Evolutionary conservation across 345 rosid genomes (phyloP).

Genomic region (Brassica cretica): DNA sequence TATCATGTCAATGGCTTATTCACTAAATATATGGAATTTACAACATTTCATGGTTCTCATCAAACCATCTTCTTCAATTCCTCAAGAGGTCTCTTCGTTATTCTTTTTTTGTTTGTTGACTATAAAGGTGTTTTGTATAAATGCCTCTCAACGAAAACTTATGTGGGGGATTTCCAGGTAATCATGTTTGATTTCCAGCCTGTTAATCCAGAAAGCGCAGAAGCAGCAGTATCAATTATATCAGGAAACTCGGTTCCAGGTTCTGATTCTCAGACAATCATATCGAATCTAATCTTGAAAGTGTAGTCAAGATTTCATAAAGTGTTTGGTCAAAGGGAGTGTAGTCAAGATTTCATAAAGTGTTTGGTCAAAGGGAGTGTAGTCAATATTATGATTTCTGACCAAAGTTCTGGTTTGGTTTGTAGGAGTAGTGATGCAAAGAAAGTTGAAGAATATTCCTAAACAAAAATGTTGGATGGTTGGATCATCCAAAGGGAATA

Average conservation of each 20-base stretch:
- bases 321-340: too few species aligned
- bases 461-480: slow-evolving; percentile 34
- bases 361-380: not conserved
- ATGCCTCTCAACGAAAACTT: not conserved
- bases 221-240: slow-evolving; percentile 29
- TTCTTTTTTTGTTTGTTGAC: not conserved
- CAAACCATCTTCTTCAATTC: slow-evolving; percentile 30
- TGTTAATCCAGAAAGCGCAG: slow-evolving; percentile 34
- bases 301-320: not conserved
- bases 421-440: slow-evolving; percentile 52
- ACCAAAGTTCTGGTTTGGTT: not conserved
- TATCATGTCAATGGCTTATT: slow-evolving; percentile 57
- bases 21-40: slow-evolving; percentile 48
- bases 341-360: not conserved
- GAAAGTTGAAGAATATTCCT: slow-evolving; percentile 61
- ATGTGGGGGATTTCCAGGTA: slow-evolving; percentile 9
- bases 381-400: slow-evolving; percentile 8
- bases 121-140: not conserved
- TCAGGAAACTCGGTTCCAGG: slow-evolving; percentile 38
- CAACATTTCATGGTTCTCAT: slow-evolving; percentile 70
- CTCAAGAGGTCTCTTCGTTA: slow-evolving; percentile 20
- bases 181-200: slow-evolving; percentile 43
- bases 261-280: slow-evolving; percentile 30
- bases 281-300: slow-evolving; percentile 15
- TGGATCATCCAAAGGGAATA: not conserved